Evolutionary conservation across 495 filamentous ascomycete species (phyloP).

Genomic region (Mytilinidion resinicola): DNA sequence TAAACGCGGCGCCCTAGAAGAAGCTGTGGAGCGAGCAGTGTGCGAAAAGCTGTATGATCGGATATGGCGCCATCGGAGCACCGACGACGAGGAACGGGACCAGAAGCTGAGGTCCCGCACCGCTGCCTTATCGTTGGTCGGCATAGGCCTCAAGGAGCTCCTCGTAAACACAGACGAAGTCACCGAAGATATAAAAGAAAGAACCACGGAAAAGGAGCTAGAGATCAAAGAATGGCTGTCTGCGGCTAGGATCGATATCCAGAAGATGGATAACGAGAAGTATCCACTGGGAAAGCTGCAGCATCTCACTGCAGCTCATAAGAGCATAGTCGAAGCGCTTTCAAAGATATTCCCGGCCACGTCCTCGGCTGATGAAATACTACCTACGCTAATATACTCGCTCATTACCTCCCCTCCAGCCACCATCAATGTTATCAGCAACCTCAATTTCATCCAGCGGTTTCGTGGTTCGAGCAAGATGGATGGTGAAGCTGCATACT

Average conservation of each 20-base stretch:
- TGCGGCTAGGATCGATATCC: conserved; percentile 63
- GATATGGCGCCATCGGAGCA: conserved; percentile 85
- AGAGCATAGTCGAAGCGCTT: conserved; percentile 87
- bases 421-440: conserved; percentile 83
- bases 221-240: conserved; percentile 68
- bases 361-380: conserved; percentile 92
- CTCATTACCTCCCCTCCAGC: conserved; percentile 85
- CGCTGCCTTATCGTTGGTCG: conserved; percentile 81
- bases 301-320: conserved; percentile 80
- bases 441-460: conserved; percentile 86
- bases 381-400: conserved; percentile 92
- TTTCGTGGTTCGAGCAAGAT: conserved; percentile 83
- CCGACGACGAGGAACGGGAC: conserved; percentile 90
- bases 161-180: conserved; percentile 63
- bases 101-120: conserved; percentile 93
- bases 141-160: conserved; percentile 80
- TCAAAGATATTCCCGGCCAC: conserved; percentile 70
- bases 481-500: conserved; percentile 91
- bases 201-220: conserved; percentile 54
- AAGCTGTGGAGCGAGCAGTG: conserved; percentile 82
- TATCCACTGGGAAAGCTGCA: conserved; percentile 89
- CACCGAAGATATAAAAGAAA: conserved; percentile 41
- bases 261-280: conserved; percentile 77
- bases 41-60: conserved; percentile 82
- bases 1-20: conserved; percentile 72